Percentiles rank a stretch among this genome's conserved stretches.
These are phyloP conservation scores for Aristolochia contorta DNA, from an alignment of 164 flowering plant genomes.

Conservation along the genomic window DNA sequence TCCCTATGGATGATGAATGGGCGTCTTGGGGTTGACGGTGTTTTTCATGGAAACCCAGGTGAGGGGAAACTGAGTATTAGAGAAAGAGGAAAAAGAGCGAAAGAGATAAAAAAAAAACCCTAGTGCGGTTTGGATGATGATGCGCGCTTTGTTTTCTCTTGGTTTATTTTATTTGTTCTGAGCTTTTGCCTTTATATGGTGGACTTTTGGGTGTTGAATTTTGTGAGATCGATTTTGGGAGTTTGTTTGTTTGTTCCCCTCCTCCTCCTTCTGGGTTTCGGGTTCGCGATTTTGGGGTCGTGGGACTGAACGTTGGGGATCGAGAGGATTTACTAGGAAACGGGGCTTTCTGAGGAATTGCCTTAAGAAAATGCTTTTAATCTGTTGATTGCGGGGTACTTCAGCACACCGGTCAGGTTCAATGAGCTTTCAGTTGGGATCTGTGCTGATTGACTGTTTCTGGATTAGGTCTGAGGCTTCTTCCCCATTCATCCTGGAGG, in stretches of 20 bases:
- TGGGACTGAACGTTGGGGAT: constrained; percentile 6
- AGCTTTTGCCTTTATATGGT: neutral
- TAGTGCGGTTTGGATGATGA: neutral
- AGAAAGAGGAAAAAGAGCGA: neutral
- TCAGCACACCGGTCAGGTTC: constrained; percentile 39
- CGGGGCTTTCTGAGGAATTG: constrained; percentile 13
- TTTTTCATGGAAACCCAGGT: constrained; percentile 22
- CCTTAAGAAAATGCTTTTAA: neutral
- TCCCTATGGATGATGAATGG: constrained; percentile 11
- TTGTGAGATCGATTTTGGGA: neutral
- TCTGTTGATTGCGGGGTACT: constrained; percentile 2
- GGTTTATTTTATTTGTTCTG: neutral
- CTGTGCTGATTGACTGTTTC: constrained; percentile 29
- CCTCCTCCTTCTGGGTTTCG: neutral
- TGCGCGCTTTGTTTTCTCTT: constrained; percentile 6
- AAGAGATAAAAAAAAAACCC: neutral
- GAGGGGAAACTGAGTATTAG: neutral
- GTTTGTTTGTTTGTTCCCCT: constrained; percentile 5
- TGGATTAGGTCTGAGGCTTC: constrained; percentile 1
- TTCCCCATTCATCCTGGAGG: neutral
- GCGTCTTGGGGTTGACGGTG: constrained; percentile 5
- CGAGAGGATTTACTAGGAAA: neutral
- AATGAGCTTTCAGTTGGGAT: constrained; percentile 56
- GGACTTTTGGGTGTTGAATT: constrained; percentile 1
- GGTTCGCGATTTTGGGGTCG: constrained; percentile 9